These are phyloP conservation scores for Phoma sp. DNA, from an alignment of 2,329 filamentous ascomycete genomes.

Conservation along the genomic window DNA sequence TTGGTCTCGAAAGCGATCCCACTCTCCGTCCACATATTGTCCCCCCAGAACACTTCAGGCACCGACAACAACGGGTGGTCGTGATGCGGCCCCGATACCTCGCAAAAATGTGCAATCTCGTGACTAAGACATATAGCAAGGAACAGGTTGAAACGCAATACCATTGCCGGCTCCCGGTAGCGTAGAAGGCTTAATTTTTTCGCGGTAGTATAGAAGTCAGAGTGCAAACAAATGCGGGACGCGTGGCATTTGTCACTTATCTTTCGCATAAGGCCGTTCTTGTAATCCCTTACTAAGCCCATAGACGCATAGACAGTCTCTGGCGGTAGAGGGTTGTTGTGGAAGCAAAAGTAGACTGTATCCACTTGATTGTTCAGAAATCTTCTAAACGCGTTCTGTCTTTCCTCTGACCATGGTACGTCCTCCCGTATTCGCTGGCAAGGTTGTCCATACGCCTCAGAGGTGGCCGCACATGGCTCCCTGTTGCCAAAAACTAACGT, in stretches of 20 bases:
- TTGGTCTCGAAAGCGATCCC: constrained; percentile 49
- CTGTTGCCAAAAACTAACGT: constrained; percentile 47
- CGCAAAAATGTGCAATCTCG: constrained; percentile 50
- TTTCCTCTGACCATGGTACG: constrained; percentile 42
- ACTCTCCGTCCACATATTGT: constrained; percentile 50
- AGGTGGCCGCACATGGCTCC: constrained; percentile 37
- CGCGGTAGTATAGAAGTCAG: constrained; percentile 50
- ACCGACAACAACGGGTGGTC: constrained; percentile 43
- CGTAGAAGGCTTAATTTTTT: constrained; percentile 46
- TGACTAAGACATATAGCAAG: constrained; percentile 47
- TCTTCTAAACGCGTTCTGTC: constrained; percentile 35
- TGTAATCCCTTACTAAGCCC: constrained; percentile 47
- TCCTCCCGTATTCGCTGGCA: constrained; percentile 46
- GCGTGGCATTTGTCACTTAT: constrained; percentile 45
- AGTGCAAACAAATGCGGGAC: constrained; percentile 47
- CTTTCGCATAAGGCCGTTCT: constrained; percentile 44
- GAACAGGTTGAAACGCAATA: constrained; percentile 50
- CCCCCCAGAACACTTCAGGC: constrained; percentile 47
- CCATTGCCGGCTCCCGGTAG: constrained; percentile 49
- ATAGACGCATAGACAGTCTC: constrained; percentile 48
- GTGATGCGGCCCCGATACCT: constrained; percentile 47
- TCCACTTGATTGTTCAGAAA: constrained; percentile 43
- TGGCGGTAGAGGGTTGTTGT: constrained; percentile 43
- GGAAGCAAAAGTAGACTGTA: constrained; percentile 49
- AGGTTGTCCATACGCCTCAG: constrained; percentile 39